Evolutionary conservation across 1,284 basidiomycete species (phyloP), one percentile per base, ranked within the genome.

Genomic region (Cryptococcus deneoformans): DNA sequence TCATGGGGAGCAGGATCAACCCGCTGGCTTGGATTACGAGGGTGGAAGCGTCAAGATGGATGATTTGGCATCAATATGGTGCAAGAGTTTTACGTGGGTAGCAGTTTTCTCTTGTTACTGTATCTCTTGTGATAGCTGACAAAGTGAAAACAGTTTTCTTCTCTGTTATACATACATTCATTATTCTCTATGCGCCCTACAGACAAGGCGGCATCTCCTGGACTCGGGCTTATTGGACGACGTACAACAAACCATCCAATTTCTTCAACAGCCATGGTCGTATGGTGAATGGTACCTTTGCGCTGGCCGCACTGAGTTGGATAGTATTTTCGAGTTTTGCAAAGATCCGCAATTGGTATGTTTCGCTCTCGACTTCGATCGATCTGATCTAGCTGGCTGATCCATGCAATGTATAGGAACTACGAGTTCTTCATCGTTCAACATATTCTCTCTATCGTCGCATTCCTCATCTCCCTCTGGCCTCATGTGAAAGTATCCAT

Each of bases 301-400:
- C 54, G 8, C 35, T 56, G n/a, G 54, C 42, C 11, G 39, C 42
- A n/a, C 48, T 56, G 47, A 35, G 24, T 6, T 56, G 54, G 54
- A 56, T 51, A n/a, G 54, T 56, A 11, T 56, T 56, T 44, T 50
- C 48, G 9, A 56, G 54, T 36, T 56, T 56, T 34, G 54, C 54
- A 39, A 56, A 50, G 14, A 36, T 56, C 29, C 47, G 54, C 9
- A 42, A 50, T 24, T 48, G 47, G 46, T 53, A n/a, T 8, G 51
- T 53, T 20, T 20, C 46, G 9, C 34, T 34, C 7, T 20, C 10
- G 11, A 9, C 24, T n/a, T 34, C 8, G 37, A 20, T 20, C 11
- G n/a, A 40, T 20, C 9, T n/a, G 29, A 38, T 12, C 29, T 29
- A 11, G 36, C 10, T 5, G 20, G 20, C 20, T 20, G 20, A 20